phyloP scores from a whole-genome alignment of 2,329 filamentous ascomycete genomes.

The Ambrosiella beaveri region DNA sequence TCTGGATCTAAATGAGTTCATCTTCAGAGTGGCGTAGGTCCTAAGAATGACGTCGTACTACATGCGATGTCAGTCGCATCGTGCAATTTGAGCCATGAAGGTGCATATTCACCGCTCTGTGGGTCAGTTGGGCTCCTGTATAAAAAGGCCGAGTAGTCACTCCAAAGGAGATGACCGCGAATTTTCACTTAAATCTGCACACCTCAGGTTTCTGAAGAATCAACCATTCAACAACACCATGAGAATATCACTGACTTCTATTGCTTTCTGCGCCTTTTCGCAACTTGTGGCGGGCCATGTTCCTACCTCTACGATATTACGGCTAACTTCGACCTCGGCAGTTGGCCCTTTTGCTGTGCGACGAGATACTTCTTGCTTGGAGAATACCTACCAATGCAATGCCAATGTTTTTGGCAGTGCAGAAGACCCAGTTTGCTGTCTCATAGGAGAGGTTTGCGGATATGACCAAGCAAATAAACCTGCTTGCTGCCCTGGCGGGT shows the following conservation, averaged over 20 bases:
- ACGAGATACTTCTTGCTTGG: neutral
- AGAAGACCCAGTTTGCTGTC: conserved; percentile 28
- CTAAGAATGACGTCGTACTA: neutral
- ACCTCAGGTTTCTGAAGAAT: neutral
- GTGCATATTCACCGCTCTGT: neutral
- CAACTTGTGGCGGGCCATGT: neutral
- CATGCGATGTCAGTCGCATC: neutral
- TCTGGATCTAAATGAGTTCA: neutral
- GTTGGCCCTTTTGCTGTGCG: neutral
- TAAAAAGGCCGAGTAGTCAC: neutral
- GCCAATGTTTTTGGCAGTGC: conserved; percentile 30
- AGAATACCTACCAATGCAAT: neutral
- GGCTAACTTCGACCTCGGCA: neutral
- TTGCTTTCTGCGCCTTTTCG: neutral
- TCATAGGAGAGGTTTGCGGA: conserved; percentile 31
- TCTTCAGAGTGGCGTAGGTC: neutral
- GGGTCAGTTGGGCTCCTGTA: neutral
- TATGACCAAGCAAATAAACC: conserved; percentile 31
- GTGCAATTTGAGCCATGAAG: neutral
- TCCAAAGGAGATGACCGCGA: too few species aligned
- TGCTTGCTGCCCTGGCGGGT: conserved; percentile 38
- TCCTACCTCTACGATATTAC: neutral
- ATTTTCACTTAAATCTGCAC: too few species aligned
- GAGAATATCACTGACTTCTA: neutral
- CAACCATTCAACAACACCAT: neutral